These are phyloP conservation scores for Trichoderma brevicompactum DNA, from an alignment of 2,329 filamentous ascomycete species.

Conservation along the genomic window DNA sequence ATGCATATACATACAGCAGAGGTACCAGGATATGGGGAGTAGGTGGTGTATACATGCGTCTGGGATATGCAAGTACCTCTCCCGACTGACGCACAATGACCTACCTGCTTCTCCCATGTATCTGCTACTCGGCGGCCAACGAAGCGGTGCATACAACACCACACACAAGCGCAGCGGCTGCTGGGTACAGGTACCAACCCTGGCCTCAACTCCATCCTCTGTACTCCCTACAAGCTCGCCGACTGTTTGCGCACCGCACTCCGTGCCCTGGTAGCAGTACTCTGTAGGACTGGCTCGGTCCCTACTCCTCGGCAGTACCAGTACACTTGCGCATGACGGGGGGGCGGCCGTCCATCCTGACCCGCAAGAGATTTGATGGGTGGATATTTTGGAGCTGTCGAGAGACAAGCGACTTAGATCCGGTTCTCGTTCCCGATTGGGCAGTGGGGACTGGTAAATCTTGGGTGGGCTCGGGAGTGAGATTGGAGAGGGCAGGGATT, in stretches of 20 bases:
- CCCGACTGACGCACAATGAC: slow-evolving; percentile 23
- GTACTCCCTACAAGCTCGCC: background rate
- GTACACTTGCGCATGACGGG: background rate
- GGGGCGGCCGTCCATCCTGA: background rate
- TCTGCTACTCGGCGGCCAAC: background rate
- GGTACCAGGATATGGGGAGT: background rate
- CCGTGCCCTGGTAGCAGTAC: background rate
- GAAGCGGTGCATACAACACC: slow-evolving; percentile 7
- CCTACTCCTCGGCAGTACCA: too few relatives aligned
- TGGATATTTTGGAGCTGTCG: slow-evolving; percentile 8
- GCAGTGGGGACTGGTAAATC: slow-evolving; percentile 5
- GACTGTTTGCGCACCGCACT: background rate
- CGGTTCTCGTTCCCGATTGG: slow-evolving; percentile 24
- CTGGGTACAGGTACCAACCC: too few relatives aligned
- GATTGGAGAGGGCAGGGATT: slow-evolving; percentile 22
- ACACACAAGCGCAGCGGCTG: background rate
- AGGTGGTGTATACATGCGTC: too few relatives aligned
- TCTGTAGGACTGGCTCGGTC: background rate
- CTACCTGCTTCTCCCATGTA: background rate
- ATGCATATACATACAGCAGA: slow-evolving; percentile 17
- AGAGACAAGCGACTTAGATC: slow-evolving; percentile 29
- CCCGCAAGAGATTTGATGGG: slow-evolving; percentile 16
- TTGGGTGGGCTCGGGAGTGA: slow-evolving; percentile 22
- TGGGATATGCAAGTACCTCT: slow-evolving; percentile 8
- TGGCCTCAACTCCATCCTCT: too few relatives aligned